Base-by-base conservation (phyloP, 2,329 filamentous ascomycete genomes). In the Colletotrichum melonis region DNA sequence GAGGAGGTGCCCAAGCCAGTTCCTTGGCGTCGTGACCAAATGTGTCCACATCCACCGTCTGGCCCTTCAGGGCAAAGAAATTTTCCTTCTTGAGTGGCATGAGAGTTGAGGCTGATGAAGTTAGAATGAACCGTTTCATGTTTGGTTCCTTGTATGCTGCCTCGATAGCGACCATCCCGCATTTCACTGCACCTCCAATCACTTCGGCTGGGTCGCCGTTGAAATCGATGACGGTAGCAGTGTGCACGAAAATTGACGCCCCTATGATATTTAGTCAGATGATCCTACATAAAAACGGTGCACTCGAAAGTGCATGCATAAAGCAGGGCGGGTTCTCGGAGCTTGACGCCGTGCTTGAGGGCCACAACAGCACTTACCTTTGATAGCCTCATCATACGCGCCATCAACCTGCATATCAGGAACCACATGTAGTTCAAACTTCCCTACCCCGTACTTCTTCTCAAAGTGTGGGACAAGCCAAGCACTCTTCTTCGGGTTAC, bases 161-260 rank as follows among this genome's bases (percentile, higher is more conserved):
- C 49, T 67, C 78, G 3, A 86, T 75, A 11, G 83, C 74, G 5
- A 75, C 74, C 4, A 78, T 38, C 0, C 80, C 76, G 14, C 80
- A 81, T 0, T 74, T 63, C 4, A 86, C 73, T 3, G 78, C 78
- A 0, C 63, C 64, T 1, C 83, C 79, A 9, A 87, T 83, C 16
- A 84, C 82, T 2, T 79, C 76, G 38, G 84, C 78, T 0, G 85
- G 82, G 65, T 87, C 79, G 2, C 80, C 75, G 9, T 76, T 75
- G 30, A 85, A 77, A 1, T 76, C 78, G 56, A 82, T 75, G 59
- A 80, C 76, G 16, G 81, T 81, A 1, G 85, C 85, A 0, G 81
- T 79, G 73, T 87, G 85, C 1, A 81, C 77, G 63, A 87, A 74
- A 0, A 79, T 82, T 2, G 76, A 74, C 0, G 76, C 76, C 0